Evolutionary conservation across 2,329 filamentous ascomycete species (phyloP).

Genomic region (Beauveria sp.): DNA sequence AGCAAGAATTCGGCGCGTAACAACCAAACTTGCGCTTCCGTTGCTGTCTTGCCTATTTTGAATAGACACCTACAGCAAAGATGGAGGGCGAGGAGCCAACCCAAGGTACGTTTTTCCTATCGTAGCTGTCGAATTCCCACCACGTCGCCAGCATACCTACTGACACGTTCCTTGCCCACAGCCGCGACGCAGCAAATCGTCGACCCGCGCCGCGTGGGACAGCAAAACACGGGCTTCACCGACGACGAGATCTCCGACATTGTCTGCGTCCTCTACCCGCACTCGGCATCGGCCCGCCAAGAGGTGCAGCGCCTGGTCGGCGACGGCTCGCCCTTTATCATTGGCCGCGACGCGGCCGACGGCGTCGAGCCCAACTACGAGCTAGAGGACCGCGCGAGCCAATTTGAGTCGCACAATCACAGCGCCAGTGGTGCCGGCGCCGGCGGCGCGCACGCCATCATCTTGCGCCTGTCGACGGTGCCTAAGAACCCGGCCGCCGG

Average conservation of each 20-base stretch:
- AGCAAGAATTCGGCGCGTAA: background rate
- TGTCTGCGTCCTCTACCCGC: conserved; percentile 79
- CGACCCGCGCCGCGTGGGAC: conserved; percentile 71
- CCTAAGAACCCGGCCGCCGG: conserved; percentile 63
- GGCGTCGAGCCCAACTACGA: conserved; percentile 45
- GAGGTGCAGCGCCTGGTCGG: conserved; percentile 53
- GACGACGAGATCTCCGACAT: conserved; percentile 82
- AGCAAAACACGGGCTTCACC: conserved; percentile 74
- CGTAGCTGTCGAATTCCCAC: background rate
- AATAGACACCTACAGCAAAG: conserved; percentile 15
- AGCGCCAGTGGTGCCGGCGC: conserved; percentile 19
- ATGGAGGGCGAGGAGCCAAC: conserved; percentile 39
- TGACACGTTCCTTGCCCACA: background rate
- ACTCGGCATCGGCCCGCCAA: conserved; percentile 61
- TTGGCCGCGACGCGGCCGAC: conserved; percentile 41
- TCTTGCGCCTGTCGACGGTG: conserved; percentile 68
- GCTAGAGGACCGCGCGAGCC: conserved; percentile 40
- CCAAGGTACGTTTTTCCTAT: conserved; percentile 26
- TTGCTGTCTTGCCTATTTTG: background rate
- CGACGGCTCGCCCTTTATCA: conserved; percentile 41
- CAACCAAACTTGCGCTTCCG: background rate
- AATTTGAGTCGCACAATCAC: conserved; percentile 34
- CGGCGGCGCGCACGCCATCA: conserved; percentile 59
- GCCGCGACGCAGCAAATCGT: conserved; percentile 70
- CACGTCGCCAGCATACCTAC: background rate